Base-by-base conservation (phyloP, 139 green algal species). In the Chara braunii region DNA sequence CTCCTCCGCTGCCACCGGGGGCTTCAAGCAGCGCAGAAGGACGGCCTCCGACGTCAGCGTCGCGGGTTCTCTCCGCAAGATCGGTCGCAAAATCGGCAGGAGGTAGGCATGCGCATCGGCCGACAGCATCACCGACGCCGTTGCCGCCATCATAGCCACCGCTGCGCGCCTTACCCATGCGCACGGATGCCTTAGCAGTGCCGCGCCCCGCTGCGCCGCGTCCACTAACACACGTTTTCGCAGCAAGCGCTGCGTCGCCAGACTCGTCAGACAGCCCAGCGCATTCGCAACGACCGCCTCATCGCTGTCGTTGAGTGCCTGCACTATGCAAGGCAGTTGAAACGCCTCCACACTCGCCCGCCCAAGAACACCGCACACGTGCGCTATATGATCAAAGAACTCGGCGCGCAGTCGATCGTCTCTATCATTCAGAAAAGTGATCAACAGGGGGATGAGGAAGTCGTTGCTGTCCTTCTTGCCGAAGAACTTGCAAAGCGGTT, bases 351-450 rank as follows among this genome's bases (percentile, higher is more conserved):
- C 29, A 2, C 31, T 35, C 29, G 44, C 51, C 5, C 14, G 52
- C n/a, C 69, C 68, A 23, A 83, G 59, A 44, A 68, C 54, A 2
- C 11, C 37, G 28, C 52, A 60, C 12, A 75, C 60, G 18, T 29
- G 23, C 12, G 69, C 44, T 8, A 81, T 68, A 30, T 63, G 26
- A 11, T 32, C 23, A 33, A 72, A 72, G 42, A 72, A 72, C n/a
- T 37, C 9, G 6, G 68, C 77, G 3, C 88, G 77, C 68, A 96
- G 66, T 43, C 82, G 79, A 83, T 84, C 89, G 43, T 90, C 81
- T 2, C 69, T 67, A 32, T 88, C 83, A 72, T 98, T 98, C 48
- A 98, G 80, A 62, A 95, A 94, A 1, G 91, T 95, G 60, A 96
- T 92, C 42, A 96, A 80, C 3, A 92, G 79, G 28, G 91, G 89